Percentiles rank a stretch among this genome's conserved stretches.
Evolutionary conservation across 2,329 filamentous ascomycete genomes (phyloP).

Genomic region (Waltergamsia citrina): DNA sequence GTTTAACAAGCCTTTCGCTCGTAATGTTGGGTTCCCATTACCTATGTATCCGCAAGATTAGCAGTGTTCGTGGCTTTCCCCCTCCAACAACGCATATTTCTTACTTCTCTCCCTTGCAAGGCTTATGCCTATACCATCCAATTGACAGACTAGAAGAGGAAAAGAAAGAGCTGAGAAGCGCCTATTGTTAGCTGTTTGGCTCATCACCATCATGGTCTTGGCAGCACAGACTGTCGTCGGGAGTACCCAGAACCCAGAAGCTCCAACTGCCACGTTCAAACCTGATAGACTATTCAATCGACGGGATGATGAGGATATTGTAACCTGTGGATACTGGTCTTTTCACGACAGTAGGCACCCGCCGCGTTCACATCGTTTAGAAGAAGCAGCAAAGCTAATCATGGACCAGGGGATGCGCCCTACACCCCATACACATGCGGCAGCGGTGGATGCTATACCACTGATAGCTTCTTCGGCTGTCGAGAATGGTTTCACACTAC

Average conservation of each 20-base stretch:
- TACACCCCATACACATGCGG: background rate
- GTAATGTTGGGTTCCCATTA: too few species aligned
- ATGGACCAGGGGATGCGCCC: background rate
- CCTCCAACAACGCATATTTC: too few species aligned
- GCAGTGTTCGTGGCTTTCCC: too few species aligned
- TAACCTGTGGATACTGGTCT: background rate
- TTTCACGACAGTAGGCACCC: background rate
- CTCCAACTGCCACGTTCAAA: background rate
- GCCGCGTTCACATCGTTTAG: background rate
- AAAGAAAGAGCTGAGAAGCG: too few species aligned
- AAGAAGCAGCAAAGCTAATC: background rate
- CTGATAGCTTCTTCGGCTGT: background rate
- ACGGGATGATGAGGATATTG: background rate
- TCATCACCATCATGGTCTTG: background rate
- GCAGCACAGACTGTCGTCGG: background rate
- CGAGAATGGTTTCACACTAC: background rate
- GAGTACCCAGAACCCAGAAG: too few species aligned
- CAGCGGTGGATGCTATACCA: background rate
- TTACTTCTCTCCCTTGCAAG: too few species aligned
- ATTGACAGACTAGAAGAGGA: too few species aligned
- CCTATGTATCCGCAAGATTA: too few species aligned
- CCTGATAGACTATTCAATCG: background rate
- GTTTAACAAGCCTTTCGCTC: too few species aligned
- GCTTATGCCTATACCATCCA: too few species aligned
- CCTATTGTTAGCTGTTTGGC: background rate